Evolutionary conservation across 2,329 filamentous ascomycete species (phyloP), one percentile per base, ranked within the genome.

Genomic region (Penicillium vulpinum): DNA sequence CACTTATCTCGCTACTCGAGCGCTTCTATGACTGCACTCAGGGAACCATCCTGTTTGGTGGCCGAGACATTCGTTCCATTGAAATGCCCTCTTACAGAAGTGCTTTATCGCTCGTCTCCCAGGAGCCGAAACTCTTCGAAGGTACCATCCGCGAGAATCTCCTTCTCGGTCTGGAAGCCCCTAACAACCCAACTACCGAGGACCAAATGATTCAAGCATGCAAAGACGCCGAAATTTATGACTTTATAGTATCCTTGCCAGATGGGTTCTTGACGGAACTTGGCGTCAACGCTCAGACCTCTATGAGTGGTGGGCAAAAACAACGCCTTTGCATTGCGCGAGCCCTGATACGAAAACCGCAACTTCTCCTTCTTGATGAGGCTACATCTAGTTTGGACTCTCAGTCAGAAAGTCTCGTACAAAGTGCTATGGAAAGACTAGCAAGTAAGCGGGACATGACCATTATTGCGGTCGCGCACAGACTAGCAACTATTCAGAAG

Each of bases 341-440:
- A 9, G 83, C 83, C 0, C 69, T 86, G 8, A 75, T 85, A 6
- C 75, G 82, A 1, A 76, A 80, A 22, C 83, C 83, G 0, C 67
- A 71, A 6, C 67, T 87, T 4, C 69, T 87, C 3, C 70, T 87
- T 0, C 73, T 87, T 0, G 85, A 87, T 51, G 84, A 87, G 67
- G 83, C 85, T 3, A 86, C 84, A 0, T 80, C 76, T 1, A 80
- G 78, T 50, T 77, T 91, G 0, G 88, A 90, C 61, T 85, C 85
- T 0, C 82, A 87, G 64, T 85, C 82, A 0, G 88, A 90, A 68
- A 83, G 83, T 60, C 75, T 87, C 1, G 85, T 90, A 10, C 87
- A 92, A 71, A 78, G 77, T 0, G 88, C 88, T 0, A 85, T 92
- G 67, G 87, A 91, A 76, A 79, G 79, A 40, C 69, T 63, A 33